phyloP scores from a whole-genome alignment of 768 basidiomycete species.

The Flagelloscypha sp. region DNA sequence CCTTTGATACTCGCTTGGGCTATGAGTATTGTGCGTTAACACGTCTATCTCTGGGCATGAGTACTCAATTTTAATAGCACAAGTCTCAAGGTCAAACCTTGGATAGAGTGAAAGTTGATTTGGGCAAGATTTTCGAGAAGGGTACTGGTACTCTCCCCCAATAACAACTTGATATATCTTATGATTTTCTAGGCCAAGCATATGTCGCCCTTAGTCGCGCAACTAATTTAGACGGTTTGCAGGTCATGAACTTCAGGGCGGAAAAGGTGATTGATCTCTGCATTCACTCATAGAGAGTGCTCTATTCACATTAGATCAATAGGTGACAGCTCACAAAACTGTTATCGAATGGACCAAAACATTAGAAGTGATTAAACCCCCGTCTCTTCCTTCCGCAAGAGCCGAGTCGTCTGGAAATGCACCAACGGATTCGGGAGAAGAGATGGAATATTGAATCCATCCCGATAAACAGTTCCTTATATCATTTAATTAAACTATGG shows the following conservation, averaged over 20 bases:
- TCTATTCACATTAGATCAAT: constrained; percentile 1
- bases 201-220: constrained; percentile 88
- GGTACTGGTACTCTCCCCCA: constrained; percentile 31
- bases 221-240: constrained; percentile 75
- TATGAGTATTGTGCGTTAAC: constrained; percentile 95
- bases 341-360: constrained; percentile 68
- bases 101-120: constrained; percentile 89
- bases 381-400: too few species aligned
- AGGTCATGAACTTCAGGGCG: constrained; percentile 73
- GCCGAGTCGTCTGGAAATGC: too few species aligned
- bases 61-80: too few species aligned
- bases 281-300: background rate
- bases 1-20: constrained; percentile 93
- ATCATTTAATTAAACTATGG: too few species aligned
- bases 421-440: too few species aligned
- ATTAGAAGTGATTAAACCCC: too few species aligned
- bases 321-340: constrained; percentile 69
- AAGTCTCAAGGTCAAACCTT: constrained; percentile 98
- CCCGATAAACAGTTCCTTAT: too few species aligned
- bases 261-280: constrained; percentile 43
- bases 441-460: too few species aligned
- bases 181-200: constrained; percentile 59
- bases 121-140: constrained; percentile 89
- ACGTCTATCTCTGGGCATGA: too few species aligned
- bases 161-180: constrained; percentile 1